A percentile compares a stretch with the other conserved stretches of the same genome.
Conservation (phyloP, 2,329 filamentous ascomycete species). For the Dactylellina haptotyla region DNA sequence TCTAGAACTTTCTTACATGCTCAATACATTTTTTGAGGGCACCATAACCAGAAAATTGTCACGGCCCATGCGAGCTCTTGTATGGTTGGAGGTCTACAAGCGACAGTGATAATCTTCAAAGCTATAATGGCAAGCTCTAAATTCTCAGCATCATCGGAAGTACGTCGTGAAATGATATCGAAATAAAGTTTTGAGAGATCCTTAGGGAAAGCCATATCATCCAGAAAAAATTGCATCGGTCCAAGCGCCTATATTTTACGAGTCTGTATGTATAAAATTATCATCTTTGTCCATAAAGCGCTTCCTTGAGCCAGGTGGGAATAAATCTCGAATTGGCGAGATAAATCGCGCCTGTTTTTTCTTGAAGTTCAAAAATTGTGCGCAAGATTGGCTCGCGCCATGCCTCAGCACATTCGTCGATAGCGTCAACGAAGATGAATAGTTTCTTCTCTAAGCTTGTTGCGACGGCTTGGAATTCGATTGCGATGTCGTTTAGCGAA, state of each 20-base stretch:
- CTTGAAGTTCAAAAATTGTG: too few relatives aligned
- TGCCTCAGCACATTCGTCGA: too few relatives aligned
- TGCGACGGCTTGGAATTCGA: too few relatives aligned
- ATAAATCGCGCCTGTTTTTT: too few relatives aligned
- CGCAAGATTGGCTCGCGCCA: too few relatives aligned
- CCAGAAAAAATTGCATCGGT: not conserved
- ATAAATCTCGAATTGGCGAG: too few relatives aligned
- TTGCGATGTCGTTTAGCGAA: too few relatives aligned
- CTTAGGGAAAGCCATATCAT: not conserved
- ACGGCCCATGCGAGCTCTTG: conserved; percentile 69
- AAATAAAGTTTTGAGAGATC: not conserved
- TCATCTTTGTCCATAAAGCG: not conserved
- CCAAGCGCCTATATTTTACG: not conserved
- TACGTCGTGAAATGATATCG: not conserved
- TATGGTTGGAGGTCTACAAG: not conserved
- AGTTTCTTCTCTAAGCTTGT: too few relatives aligned
- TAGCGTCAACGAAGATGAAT: too few relatives aligned
- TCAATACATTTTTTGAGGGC: too few relatives aligned
- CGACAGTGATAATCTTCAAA: not conserved
- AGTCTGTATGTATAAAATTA: not conserved
- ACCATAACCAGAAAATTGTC: too few relatives aligned
- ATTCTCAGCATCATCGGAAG: not conserved
- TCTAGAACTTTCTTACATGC: too few relatives aligned
- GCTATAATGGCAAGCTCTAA: not conserved
- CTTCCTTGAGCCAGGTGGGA: not conserved